These are phyloP conservation scores for Fraxinus latifolia DNA, from an alignment of 305 asterid species.

Conservation along the genomic window DNA sequence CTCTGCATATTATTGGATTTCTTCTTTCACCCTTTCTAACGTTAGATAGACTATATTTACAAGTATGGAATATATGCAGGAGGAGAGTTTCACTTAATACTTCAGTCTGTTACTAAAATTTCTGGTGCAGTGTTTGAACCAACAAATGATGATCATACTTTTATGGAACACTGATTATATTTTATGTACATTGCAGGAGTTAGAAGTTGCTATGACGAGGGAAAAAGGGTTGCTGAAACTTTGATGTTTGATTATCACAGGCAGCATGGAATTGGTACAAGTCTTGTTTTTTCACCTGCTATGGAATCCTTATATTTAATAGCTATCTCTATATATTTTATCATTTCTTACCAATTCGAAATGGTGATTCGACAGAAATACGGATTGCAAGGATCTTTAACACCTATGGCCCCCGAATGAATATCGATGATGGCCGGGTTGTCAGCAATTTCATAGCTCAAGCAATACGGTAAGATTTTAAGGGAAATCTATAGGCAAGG, in stretches of 20 bases:
- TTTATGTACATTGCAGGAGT: constrained; percentile 57
- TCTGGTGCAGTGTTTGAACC: background rate
- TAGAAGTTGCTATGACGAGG: constrained; percentile 96
- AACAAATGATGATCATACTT: background rate
- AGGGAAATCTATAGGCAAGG: constrained; percentile 37
- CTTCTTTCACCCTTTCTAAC: background rate
- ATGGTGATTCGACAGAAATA: constrained; percentile 48
- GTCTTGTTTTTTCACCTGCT: background rate
- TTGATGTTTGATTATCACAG: constrained; percentile 74
- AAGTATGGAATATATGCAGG: background rate
- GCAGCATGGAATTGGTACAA: constrained; percentile 44
- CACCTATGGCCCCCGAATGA: constrained; percentile 99
- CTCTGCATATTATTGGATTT: background rate
- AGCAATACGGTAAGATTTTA: constrained; percentile 78
- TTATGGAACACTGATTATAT: background rate
- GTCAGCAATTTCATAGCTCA: constrained; percentile 98
- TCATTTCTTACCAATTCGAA: constrained; percentile 17
- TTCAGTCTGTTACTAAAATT: background rate
- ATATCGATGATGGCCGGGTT: constrained; percentile 95
- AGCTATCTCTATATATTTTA: background rate
- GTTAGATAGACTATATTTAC: background rate
- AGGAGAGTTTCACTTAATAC: background rate
- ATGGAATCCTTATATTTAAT: background rate
- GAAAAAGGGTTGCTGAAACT: constrained; percentile 96
- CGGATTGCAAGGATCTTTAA: constrained; percentile 96